These are phyloP conservation scores for Cyclotella baltica DNA, from an alignment of 108 stramenopile species.

Conservation along the genomic window DNA sequence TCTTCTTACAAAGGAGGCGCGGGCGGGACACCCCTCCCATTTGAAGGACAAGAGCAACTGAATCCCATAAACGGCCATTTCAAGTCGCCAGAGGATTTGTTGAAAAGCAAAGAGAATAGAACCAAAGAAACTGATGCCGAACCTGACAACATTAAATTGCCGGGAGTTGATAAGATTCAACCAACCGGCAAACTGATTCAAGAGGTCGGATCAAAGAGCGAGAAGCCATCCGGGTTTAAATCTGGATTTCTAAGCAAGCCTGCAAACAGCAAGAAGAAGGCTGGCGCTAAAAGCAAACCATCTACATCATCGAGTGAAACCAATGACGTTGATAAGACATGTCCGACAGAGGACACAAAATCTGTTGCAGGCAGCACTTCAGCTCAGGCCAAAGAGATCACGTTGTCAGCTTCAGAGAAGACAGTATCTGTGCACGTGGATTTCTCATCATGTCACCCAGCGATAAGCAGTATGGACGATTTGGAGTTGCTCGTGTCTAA, in stretches of 20 bases:
- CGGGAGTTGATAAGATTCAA: background rate
- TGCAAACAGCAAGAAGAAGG: background rate
- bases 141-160: background rate
- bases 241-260: conserved; percentile 4
- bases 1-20: background rate
- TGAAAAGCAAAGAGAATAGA: background rate
- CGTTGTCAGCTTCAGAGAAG: background rate
- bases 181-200: background rate
- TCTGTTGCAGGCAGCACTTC: background rate
- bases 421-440: background rate
- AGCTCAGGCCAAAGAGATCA: background rate
- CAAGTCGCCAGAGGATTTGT: conserved; percentile 5
- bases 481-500: conserved; percentile 11
- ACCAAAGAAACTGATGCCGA: background rate
- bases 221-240: background rate
- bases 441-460: background rate
- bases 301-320: too few relatives aligned
- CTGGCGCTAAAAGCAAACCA: background rate
- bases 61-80: too few relatives aligned
- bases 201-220: background rate
- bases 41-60: background rate
- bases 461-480: background rate
- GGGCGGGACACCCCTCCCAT: background rate
- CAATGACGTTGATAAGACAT: background rate
- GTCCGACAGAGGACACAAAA: background rate